phyloP scores from a whole-genome alignment of 2,329 filamentous ascomycete genomes.

The Grosmannia clavigera region DNA sequence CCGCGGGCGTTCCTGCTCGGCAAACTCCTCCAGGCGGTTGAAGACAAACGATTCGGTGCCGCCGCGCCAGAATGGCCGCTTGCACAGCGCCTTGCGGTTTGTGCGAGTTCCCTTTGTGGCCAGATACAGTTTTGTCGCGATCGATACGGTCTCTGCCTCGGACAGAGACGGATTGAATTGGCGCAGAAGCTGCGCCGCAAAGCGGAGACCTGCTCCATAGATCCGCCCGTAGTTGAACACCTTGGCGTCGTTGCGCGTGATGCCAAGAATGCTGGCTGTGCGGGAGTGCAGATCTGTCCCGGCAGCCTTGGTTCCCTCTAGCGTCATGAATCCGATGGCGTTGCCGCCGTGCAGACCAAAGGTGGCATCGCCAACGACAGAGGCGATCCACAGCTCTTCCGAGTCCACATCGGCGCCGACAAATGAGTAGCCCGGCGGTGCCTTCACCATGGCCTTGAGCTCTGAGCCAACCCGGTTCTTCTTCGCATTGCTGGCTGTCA shows the following conservation, averaged over 20 bases:
- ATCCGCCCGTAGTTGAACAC: conserved; percentile 98
- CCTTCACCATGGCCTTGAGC: conserved; percentile 90
- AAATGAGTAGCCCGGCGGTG: conserved; percentile 81
- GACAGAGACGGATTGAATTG: conserved; percentile 85
- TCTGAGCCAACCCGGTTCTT: conserved; percentile 92
- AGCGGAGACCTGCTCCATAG: conserved; percentile 92
- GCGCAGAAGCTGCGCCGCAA: conserved; percentile 76
- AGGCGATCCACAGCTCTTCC: conserved; percentile 96
- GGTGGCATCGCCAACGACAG: conserved; percentile 82
- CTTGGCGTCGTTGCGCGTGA: conserved; percentile 90
- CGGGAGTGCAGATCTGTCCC: conserved; percentile 92
- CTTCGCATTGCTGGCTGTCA: conserved; percentile 96
- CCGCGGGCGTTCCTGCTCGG: conserved; percentile 79
- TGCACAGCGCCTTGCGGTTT: conserved; percentile 56
- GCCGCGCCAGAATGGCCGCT: conserved; percentile 81
- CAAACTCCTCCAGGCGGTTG: conserved; percentile 96
- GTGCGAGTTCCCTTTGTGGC: conserved; percentile 88
- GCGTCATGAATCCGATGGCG: conserved; percentile 96
- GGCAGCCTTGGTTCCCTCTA: conserved; percentile 88
- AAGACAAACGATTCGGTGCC: conserved; percentile 97
- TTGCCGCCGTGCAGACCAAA: conserved; percentile 95
- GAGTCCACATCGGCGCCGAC: conserved; percentile 97
- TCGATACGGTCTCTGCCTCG: conserved; percentile 63
- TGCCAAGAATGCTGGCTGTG: conserved; percentile 82
- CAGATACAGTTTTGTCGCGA: conserved; percentile 69